Percentiles rank a stretch among this genome's conserved stretches.
These are phyloP conservation scores for Cephaloascus albidus DNA, from an alignment of 805 yeast genomes.

Conservation along the genomic window DNA sequence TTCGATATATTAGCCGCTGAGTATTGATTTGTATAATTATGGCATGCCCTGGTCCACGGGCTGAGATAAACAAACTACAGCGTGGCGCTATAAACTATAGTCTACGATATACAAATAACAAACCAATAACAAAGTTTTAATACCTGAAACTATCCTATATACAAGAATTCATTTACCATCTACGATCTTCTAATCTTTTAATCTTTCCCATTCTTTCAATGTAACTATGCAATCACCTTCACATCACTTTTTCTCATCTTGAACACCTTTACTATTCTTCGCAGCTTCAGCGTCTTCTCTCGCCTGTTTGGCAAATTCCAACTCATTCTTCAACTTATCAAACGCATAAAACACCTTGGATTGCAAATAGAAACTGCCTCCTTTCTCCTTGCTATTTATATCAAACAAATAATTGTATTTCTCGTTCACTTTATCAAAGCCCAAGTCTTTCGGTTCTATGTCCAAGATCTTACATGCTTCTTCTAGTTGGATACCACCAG, in stretches of 20 bases:
- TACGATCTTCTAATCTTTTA: no score
- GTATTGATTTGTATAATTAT: no score
- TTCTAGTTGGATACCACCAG: slow-evolving; percentile 73
- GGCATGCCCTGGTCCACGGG: no score
- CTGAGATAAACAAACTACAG: no score
- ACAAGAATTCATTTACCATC: no score
- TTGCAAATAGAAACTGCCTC: slow-evolving; percentile 92
- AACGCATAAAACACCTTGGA: slow-evolving; percentile 90
- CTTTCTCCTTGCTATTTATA: slow-evolving; percentile 86
- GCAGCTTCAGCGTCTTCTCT: slow-evolving; percentile 13
- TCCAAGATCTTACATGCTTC: slow-evolving; percentile 91
- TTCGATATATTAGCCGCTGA: no score
- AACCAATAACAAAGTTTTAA: no score
- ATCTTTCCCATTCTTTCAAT: neutral
- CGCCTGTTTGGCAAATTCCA: slow-evolving; percentile 45
- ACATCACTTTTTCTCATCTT: neutral
- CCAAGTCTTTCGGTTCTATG: slow-evolving; percentile 49
- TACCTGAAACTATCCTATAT: no score
- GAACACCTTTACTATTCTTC: slow-evolving; percentile 4
- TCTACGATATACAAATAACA: no score
- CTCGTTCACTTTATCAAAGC: slow-evolving; percentile 49
- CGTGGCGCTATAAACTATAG: no score
- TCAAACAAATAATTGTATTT: slow-evolving; percentile 79
- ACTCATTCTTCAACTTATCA: slow-evolving; percentile 79
- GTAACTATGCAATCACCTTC: neutral